Percentiles rank a stretch among this genome's conserved stretches.
Evolutionary conservation across 306 rosid species (phyloP).

Genomic region (Coriaria nepalensis): DNA sequence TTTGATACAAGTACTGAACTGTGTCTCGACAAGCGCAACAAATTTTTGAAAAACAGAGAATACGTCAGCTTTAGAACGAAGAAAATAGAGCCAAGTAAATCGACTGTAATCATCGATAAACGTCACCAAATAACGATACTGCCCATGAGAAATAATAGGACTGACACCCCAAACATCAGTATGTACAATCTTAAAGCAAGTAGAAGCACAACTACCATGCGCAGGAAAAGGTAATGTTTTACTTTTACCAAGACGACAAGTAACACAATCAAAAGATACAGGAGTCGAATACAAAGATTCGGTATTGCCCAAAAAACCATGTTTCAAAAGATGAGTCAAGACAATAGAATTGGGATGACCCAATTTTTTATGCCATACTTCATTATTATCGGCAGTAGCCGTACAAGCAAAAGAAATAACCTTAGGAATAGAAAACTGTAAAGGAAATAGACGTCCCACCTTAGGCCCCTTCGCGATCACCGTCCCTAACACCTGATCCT

Average conservation of each 20-base stretch:
- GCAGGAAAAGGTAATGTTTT: neutral
- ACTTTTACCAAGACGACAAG: conserved; percentile 5
- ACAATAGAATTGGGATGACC: too few relatives aligned
- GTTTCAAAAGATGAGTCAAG: too few relatives aligned
- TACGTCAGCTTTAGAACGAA: neutral
- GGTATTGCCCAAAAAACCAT: conserved; percentile 1
- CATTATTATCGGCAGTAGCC: too few relatives aligned
- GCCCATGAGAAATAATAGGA: conserved; percentile 2
- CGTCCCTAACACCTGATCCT: neutral
- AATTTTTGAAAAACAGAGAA: neutral
- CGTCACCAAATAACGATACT: neutral
- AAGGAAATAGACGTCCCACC: too few relatives aligned
- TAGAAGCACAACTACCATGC: neutral
- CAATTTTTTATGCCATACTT: too few relatives aligned
- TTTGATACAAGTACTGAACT: neutral
- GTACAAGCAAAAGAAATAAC: too few relatives aligned
- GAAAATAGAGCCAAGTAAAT: conserved; percentile 2
- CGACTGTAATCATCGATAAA: neutral
- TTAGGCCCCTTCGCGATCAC: too few relatives aligned
- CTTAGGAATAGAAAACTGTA: too few relatives aligned
- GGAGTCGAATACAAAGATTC: neutral
- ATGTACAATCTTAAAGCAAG: conserved; percentile 1
- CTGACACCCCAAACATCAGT: conserved; percentile 4
- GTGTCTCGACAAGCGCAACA: conserved; percentile 4
- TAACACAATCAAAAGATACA: neutral